A percentile compares a stretch with the other conserved stretches of the same genome.
phyloP scores from a whole-genome alignment of 164 flowering plant genomes.

The Brasenia schreberi region DNA sequence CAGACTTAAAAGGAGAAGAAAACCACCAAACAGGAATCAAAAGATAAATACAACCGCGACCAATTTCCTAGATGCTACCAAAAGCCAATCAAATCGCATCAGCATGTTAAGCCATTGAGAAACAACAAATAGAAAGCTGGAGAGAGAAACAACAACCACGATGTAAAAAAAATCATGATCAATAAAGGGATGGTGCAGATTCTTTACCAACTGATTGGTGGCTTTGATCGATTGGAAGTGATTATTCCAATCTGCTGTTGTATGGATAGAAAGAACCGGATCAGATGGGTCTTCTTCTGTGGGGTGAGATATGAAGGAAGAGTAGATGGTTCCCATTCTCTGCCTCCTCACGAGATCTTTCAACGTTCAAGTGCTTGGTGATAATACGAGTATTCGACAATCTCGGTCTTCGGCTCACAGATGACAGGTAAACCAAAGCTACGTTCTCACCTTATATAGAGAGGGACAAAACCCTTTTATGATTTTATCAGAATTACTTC shows the following conservation, averaged over 20 bases:
- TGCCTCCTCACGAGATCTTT: too few relatives aligned
- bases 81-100: neutral
- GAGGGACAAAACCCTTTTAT: too few relatives aligned
- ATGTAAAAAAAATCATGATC: neutral
- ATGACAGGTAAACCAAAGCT: too few relatives aligned
- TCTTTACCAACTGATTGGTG: neutral
- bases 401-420: too few relatives aligned
- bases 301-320: neutral
- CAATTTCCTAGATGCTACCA: neutral
- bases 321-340: neutral
- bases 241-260: neutral
- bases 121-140: neutral
- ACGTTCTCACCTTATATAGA: too few relatives aligned
- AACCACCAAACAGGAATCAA: neutral
- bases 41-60: neutral
- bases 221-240: neutral
- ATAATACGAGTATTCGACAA: too few relatives aligned
- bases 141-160: neutral
- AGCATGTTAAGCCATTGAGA: neutral
- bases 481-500: too few relatives aligned
- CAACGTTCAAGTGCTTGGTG: too few relatives aligned
- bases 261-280: neutral
- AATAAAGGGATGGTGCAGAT: neutral
- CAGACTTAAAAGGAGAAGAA: neutral
- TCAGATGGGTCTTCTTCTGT: neutral